Base-by-base conservation (phyloP, 2,329 filamentous ascomycete genomes). In the Acrocalymma vagum region DNA sequence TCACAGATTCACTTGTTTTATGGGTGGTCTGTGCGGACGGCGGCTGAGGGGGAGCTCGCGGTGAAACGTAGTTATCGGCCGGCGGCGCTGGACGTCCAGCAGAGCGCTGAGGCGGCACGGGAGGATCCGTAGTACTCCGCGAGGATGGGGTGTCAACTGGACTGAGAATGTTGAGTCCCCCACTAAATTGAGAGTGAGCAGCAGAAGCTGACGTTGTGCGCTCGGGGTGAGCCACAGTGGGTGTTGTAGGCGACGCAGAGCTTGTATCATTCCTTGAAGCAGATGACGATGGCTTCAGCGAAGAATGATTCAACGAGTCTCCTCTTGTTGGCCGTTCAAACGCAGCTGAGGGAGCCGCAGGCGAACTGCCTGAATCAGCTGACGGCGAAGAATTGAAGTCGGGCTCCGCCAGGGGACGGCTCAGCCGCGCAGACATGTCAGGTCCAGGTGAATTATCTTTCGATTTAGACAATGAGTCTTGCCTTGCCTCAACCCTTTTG, bases 221-320 rank as follows among this genome's bases (percentile, higher is more conserved):
- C 36, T 72, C 70, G 24, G 71, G 71, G 25, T 62, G 53, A 15
- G 48, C 42, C 6, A 69, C 42, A 20, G 70, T 72, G 23, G 72
- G 69, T 5, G 72, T 74, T 15, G 69, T 73, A n/a, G 70, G 69
- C 14, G 70, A 65, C 8, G 67, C 60, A 9, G 45, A 42, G 11
- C 49, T 20, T 26, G 86, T 60, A 30, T 92, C 87, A 63, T 90
- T 92, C 55, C 86, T 78, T 9, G 82, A 57, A 44, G 52, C 15
- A 5, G 59, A 44, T 53, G 80, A 41, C 17, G 58, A 47, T 51
- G 82, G 63, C 42, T 84, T 65, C 48, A 68, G 61, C 5, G 54
- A 22, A 10, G 58, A 53, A 29, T 71, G 60, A 21, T 65, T 77
- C 24, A 85, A 71, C 14, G 84, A 87, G 64, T 87, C 83, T 15